These are phyloP conservation scores for Plasmopara muralis DNA, from an alignment of 352 stramenopile genomes.

Conservation along the genomic window DNA sequence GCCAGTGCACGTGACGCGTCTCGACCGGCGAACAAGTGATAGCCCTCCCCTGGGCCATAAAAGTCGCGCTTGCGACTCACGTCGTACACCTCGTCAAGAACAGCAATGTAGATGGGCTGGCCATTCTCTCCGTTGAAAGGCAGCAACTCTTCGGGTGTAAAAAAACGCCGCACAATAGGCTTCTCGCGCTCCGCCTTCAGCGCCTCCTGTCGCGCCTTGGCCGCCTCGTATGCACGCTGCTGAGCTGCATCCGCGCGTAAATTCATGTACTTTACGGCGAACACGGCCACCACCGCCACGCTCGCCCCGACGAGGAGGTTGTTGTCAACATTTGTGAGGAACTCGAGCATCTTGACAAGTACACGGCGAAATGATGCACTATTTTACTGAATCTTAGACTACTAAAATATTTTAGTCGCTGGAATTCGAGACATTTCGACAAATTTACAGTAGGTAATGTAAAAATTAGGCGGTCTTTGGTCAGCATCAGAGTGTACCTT, in stretches of 20 bases:
- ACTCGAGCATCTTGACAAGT: slow-evolving; percentile 32
- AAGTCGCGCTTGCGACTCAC: slow-evolving; percentile 92
- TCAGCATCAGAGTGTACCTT: too few species aligned
- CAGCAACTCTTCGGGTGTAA: slow-evolving; percentile 87
- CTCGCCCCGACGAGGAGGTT: slow-evolving; percentile 53
- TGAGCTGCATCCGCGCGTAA: slow-evolving; percentile 54
- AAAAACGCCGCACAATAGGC: slow-evolving; percentile 77
- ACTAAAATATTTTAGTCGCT: too few species aligned
- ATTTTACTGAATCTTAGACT: too few species aligned
- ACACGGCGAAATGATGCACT: too few species aligned
- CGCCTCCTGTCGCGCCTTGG: slow-evolving; percentile 55
- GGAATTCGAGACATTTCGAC: too few species aligned
- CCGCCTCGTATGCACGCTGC: slow-evolving; percentile 51
- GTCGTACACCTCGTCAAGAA: slow-evolving; percentile 96
- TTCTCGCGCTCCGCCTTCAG: slow-evolving; percentile 62
- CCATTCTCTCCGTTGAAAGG: slow-evolving; percentile 89
- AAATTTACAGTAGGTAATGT: too few species aligned
- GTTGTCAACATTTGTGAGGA: slow-evolving; percentile 34
- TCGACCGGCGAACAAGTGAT: slow-evolving; percentile 94
- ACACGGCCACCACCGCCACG: slow-evolving; percentile 44
- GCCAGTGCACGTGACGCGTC: slow-evolving; percentile 92
- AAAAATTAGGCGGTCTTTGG: too few species aligned
- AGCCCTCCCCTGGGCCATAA: slow-evolving; percentile 94
- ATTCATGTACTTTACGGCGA: slow-evolving; percentile 58
- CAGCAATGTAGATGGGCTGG: slow-evolving; percentile 93